Base-by-base conservation (phyloP, 345 rosid species). In the Cardamine resedifolia region DNA sequence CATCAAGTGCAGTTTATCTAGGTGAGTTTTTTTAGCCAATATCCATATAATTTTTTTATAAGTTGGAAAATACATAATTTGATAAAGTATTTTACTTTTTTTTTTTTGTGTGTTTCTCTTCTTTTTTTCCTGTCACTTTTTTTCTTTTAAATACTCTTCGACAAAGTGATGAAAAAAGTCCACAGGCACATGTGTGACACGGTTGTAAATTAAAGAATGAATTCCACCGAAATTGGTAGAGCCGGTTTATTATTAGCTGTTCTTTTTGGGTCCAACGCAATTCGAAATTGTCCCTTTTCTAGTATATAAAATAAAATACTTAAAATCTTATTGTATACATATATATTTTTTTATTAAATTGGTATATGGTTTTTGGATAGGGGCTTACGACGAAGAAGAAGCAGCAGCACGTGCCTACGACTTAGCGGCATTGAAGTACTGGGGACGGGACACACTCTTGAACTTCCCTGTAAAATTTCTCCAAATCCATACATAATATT, bases 351-450 rank as follows among this genome's bases (percentile, higher is more conserved):
- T 23, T 64, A 38, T 45, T 24, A 56, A 72, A n/a, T 16, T 24
- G 10, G 19, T 51, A 49, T 47, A 49, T 58, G 68, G 67, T 41
- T 67, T 59, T 57, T 64, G 80, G 74, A 78, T 72, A 91, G 99
- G 99, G 15, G 97, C 97, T 31, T 91, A 95, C 65, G 92, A 95
- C 47, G 85, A 91, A 55, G 97, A 95, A 82, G 91, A 78, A 78
- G 89, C 96, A 9, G 99, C 96, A 0, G 99, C 97, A 73, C 99
- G 82, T 81, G 93, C 97, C 10, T 89, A 91, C 76, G 99, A 95
- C 84, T 81, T 95, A 79, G 97, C 99, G 6, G 99, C 99, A 77
- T 76, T 95, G 70, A 95, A 89, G 74, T 95, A 88, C 28, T 95
- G 99, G 97, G 97, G 97, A 56, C 89, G 49, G 10, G 90, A 89